A percentile compares a stretch with the other conserved stretches of the same genome.
These are phyloP conservation scores for Alternaria atra DNA, from an alignment of 2,329 filamentous ascomycete genomes.

Conservation along the genomic window DNA sequence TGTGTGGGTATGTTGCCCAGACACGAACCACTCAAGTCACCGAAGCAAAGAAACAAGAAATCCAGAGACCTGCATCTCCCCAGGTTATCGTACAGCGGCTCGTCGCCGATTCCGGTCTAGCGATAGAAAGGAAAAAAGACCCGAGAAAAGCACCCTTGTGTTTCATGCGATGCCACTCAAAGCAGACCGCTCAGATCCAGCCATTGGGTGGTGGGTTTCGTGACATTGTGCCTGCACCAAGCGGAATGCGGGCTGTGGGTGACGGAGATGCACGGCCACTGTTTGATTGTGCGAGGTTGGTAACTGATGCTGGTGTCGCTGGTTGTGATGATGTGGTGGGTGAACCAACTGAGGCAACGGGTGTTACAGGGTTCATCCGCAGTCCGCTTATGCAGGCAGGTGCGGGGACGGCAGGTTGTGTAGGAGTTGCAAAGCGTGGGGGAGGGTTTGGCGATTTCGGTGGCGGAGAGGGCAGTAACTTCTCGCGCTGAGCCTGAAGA, in stretches of 20 bases:
- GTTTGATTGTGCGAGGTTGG: constrained; percentile 24
- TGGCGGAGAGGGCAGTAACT: constrained; percentile 45
- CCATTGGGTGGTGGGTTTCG: constrained; percentile 45
- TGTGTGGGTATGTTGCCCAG: constrained; percentile 11
- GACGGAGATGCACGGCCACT: constrained; percentile 30
- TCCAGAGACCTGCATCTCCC: constrained; percentile 5
- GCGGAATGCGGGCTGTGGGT: constrained; percentile 44
- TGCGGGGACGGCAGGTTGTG: constrained; percentile 13
- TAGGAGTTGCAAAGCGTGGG: constrained; percentile 14
- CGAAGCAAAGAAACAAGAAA: constrained; percentile 4
- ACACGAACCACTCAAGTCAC: constrained; percentile 4
- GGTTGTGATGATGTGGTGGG: constrained; percentile 27
- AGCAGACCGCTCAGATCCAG: constrained; percentile 42
- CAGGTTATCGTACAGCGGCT: constrained; percentile 34
- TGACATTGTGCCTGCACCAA: constrained; percentile 50
- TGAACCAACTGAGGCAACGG: constrained; percentile 26
- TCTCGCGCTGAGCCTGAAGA: constrained; percentile 46
- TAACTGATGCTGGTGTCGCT: constrained; percentile 24
- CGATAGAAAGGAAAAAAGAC: constrained; percentile 7
- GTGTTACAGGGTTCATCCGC: constrained; percentile 49
- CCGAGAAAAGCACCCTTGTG: neutral
- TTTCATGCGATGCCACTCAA: constrained; percentile 3
- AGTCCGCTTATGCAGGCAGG: constrained; percentile 38
- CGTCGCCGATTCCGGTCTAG: constrained; percentile 15
- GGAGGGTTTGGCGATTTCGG: constrained; percentile 18